A percentile compares a stretch with the other conserved stretches of the same genome.
Conservation (phyloP, 2,329 filamentous ascomycete species). For the Diaporthe vexans region DNA sequence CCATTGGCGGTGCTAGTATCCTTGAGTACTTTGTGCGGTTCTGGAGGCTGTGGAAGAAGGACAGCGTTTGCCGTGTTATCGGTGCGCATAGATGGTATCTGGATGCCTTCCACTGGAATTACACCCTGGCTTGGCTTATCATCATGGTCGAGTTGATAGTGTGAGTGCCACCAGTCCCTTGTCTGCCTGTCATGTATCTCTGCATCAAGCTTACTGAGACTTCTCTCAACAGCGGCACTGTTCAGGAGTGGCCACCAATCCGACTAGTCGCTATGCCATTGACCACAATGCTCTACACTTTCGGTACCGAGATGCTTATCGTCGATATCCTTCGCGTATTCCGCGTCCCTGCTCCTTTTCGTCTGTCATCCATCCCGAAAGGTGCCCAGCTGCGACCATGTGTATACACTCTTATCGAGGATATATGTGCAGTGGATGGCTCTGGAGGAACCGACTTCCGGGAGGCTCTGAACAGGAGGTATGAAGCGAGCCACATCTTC, state of each 20-base stretch:
- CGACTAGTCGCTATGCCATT: slow-evolving; percentile 66
- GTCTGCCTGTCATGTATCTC: background rate
- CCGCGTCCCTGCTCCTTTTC: slow-evolving; percentile 65
- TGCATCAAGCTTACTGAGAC: background rate
- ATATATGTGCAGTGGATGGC: slow-evolving; percentile 77
- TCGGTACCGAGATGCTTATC: slow-evolving; percentile 58
- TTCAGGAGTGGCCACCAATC: slow-evolving; percentile 63
- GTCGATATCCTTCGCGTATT: slow-evolving; percentile 55
- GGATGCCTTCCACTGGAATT: slow-evolving; percentile 71
- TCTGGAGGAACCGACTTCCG: slow-evolving; percentile 69
- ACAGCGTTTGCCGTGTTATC: slow-evolving; percentile 64
- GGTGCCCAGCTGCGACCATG: slow-evolving; percentile 71
- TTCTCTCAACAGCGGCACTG: slow-evolving; percentile 38
- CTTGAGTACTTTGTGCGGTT: slow-evolving; percentile 66
- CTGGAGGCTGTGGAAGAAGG: slow-evolving; percentile 66
- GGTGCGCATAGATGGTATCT: slow-evolving; percentile 54
- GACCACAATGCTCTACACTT: slow-evolving; percentile 63
- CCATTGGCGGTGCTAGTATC: slow-evolving; percentile 66
- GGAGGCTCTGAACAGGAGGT: slow-evolving; percentile 63
- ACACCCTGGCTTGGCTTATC: slow-evolving; percentile 66
- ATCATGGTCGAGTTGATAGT: slow-evolving; percentile 70
- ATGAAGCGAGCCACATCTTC: slow-evolving; percentile 67
- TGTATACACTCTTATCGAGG: slow-evolving; percentile 76
- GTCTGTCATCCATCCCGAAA: slow-evolving; percentile 74
- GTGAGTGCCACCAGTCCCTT: slow-evolving; percentile 43